Conservation (phyloP, 176 grass and related monocot species). For the Oropetium thomaeum region DNA sequence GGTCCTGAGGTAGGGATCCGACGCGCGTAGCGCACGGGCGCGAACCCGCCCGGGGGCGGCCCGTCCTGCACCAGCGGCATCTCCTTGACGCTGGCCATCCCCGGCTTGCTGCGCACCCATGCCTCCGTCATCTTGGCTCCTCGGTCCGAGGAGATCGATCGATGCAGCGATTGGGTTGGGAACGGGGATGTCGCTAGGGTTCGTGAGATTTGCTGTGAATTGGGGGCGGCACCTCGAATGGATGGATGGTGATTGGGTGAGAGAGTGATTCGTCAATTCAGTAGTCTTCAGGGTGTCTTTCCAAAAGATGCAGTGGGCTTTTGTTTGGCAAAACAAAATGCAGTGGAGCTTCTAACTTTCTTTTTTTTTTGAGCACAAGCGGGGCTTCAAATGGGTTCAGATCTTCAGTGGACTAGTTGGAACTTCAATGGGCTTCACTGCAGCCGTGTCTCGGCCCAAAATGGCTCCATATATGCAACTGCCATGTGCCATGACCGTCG, state of each 20-base stretch:
- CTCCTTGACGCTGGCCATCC: slow-evolving; percentile 91
- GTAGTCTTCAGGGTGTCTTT: background rate
- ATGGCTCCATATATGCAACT: no score
- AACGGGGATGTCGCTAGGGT: slow-evolving; percentile 31
- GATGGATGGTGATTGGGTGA: no score
- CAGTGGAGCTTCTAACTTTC: no score
- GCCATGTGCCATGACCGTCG: no score
- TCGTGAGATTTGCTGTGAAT: slow-evolving; percentile 12
- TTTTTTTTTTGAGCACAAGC: no score
- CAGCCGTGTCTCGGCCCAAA: no score
- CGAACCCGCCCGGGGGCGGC: slow-evolving; percentile 82
- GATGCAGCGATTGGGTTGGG: background rate
- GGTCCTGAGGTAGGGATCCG: slow-evolving; percentile 85
- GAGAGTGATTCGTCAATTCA: background rate
- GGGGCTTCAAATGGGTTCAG: no score
- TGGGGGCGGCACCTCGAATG: background rate
- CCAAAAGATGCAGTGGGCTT: background rate
- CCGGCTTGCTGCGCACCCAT: slow-evolving; percentile 78
- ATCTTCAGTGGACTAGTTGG: no score
- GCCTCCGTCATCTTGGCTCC: slow-evolving; percentile 77
- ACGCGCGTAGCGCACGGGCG: slow-evolving; percentile 86
- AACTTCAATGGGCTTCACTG: no score
- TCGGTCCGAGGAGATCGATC: slow-evolving; percentile 17
- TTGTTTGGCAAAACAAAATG: no score
- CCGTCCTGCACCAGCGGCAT: slow-evolving; percentile 98